Base-by-base conservation (phyloP, 2,329 filamentous ascomycete genomes). In the Ascochyta clinopodiicola region DNA sequence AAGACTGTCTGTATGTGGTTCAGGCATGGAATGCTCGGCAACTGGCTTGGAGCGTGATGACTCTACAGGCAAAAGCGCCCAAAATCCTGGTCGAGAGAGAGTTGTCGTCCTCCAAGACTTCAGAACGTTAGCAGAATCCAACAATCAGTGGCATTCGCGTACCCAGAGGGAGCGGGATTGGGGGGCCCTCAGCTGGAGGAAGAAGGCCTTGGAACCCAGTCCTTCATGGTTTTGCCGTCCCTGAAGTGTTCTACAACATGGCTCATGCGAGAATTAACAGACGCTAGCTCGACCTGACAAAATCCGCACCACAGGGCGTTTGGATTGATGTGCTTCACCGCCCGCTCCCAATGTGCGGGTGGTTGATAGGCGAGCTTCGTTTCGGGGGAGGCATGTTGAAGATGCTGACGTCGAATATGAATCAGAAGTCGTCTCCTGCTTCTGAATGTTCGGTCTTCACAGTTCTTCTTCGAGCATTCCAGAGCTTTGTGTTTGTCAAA, bases 221-320 rank as follows among this genome's bases (percentile, higher is more conserved):
- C 37, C 2, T 39, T 25, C 37, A 39, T 39, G 13, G 3, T 25
- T 25, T 25, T 13, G 21, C 37, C 37, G 22, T 13, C 5, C 13
- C 25, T 39, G 22, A 24, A 39, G 21, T 39, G 37, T 12, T 39
- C 10, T 24, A 6, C 6, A 19, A 39, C 37, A 25, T 56, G 17
- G 21, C 56, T 25, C 60, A 63, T 61, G 12, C 64, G 50, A 15
- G 25, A 0, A 15, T 40, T 12, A 3, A 44, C 49, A 1, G 58
- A 57, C 2, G 48, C 36, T 6, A 57, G 21, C 3, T 31, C 27
- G 1, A n/a, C 2, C 4, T 32, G 8, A 40, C 62, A 67, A 19
- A 65, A 65, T 6, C 64, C 62, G 36, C 64, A 67, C 64, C 60
- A 65, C 13, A 55, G 21, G 2, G 60, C 51, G 2, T 56, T 43